Percentiles rank a stretch among this genome's conserved stretches.
Evolutionary conservation across 2,329 filamentous ascomycete genomes (phyloP).

Genomic region (Coleophoma cylindrospora): DNA sequence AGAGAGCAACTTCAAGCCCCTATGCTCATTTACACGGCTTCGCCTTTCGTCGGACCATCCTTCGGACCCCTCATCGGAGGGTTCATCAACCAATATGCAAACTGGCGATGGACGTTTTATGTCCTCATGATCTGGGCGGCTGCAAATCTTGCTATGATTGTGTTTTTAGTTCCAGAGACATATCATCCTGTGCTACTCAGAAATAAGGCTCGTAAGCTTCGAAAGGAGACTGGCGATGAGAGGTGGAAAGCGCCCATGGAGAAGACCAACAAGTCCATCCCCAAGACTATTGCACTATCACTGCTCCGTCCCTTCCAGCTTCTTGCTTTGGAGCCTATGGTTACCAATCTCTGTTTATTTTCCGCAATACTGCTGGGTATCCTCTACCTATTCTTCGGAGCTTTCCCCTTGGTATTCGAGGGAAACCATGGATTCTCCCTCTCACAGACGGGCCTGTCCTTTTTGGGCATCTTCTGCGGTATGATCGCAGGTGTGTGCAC

Average conservation of each 20-base stretch:
- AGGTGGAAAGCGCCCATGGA: constrained; percentile 76
- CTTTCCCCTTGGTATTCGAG: constrained; percentile 75
- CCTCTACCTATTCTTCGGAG: constrained; percentile 86
- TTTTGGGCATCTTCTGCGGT: constrained; percentile 66
- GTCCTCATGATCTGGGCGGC: constrained; percentile 77
- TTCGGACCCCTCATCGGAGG: constrained; percentile 63
- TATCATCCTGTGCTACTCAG: constrained; percentile 74
- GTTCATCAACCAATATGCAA: constrained; percentile 72
- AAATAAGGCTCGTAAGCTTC: constrained; percentile 63
- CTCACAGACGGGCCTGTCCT: constrained; percentile 76
- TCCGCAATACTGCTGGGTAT: constrained; percentile 83
- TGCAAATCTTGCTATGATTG: constrained; percentile 57
- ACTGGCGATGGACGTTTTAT: constrained; percentile 83
- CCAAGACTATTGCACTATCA: constrained; percentile 51
- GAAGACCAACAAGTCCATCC: constrained; percentile 62
- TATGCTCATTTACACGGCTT: constrained; percentile 75
- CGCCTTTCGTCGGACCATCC: constrained; percentile 58
- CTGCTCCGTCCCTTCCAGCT: constrained; percentile 66
- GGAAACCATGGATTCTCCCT: constrained; percentile 70
- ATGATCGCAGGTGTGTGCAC: constrained; percentile 59
- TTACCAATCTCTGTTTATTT: constrained; percentile 73
- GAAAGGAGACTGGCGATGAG: constrained; percentile 72
- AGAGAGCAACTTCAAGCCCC: constrained; percentile 66
- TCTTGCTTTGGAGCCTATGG: constrained; percentile 80
- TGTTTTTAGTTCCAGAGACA: constrained; percentile 78